Base-by-base conservation (phyloP, 495 filamentous ascomycete species). In the Trypethelium eluteriae region DNA sequence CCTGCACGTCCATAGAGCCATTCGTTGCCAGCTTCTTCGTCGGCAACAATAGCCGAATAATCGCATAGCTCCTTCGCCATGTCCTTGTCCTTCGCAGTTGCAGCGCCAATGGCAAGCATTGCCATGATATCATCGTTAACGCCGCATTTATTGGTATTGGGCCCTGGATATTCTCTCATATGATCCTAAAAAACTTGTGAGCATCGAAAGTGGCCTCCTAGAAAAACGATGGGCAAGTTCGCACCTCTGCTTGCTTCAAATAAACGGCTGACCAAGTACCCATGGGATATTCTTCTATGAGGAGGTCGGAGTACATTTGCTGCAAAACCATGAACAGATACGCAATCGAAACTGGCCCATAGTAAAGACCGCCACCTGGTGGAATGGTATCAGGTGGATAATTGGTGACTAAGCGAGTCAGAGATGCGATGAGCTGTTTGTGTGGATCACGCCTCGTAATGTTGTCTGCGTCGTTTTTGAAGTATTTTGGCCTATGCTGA, bases 1-100 rank as follows among this genome's bases (percentile, higher is more conserved):
- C 86, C 86, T 1, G 85, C 82, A 11, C 85, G 78, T 6, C 86
- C 86, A 71, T 84, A 85, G 12, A 87, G 76, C 72, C 81, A 81
- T 72, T 88, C 86, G 67, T 82, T 78, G 64, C 72, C 71, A 10
- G 69, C 74, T 12, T 68, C 66, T 65, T 59, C 39, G 36, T 85
- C 68, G 11, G 75, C 70, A 1, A 74, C 67, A 0, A 80, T 79
- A 32, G 71, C 77, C 3, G 75, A 68, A 67, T 73, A 78, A 39
- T 73, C 70, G 68, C 73, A 76, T n/a, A 86, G 74, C 38, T 81
- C 74, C 41, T 72, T 70, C 7, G 77, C 79, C 62, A 81, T 75
- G 5, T 70, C 68, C 5, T 70, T 44, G 38, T 86, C 81, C 65
- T 76, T 76, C 61, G 77, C 74, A 16, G 82, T 71, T 39, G 79